phyloP scores from a whole-genome alignment of 768 basidiomycete genomes.

The Baorangia bicolor region DNA sequence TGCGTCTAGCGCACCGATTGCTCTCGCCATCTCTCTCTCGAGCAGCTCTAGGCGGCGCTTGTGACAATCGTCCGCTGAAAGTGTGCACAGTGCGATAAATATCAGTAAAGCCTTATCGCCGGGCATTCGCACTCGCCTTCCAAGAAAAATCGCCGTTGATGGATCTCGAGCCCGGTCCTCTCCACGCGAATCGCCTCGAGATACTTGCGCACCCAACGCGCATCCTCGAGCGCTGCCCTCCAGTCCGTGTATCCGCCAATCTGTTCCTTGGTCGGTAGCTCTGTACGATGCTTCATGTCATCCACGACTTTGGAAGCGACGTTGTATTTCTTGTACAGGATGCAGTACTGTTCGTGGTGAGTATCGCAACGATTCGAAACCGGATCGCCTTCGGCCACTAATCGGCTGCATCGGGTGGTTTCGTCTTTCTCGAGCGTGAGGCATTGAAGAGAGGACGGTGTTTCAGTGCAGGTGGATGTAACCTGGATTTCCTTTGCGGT shows the following conservation, averaged over 20 bases:
- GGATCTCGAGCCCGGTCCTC: constrained; percentile 30
- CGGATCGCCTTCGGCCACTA: constrained; percentile 21
- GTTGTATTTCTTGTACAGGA: constrained; percentile 27
- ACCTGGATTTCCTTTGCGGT: not conserved
- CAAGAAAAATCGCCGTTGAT: constrained; percentile 32
- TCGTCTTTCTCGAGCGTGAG: constrained; percentile 27
- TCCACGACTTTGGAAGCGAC: constrained; percentile 29
- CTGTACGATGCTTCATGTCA: not conserved
- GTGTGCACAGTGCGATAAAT: not conserved
- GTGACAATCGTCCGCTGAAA: constrained; percentile 31
- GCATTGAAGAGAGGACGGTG: constrained; percentile 6
- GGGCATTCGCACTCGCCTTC: constrained; percentile 20
- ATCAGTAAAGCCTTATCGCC: not conserved
- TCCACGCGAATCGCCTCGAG: constrained; percentile 35
- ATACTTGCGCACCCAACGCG: constrained; percentile 26
- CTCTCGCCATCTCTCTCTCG: constrained; percentile 28
- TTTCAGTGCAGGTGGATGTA: not conserved
- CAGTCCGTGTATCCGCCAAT: constrained; percentile 14
- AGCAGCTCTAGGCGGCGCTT: constrained; percentile 30
- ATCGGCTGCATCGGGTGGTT: constrained; percentile 22
- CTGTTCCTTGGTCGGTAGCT: constrained; percentile 20
- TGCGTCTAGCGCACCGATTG: constrained; percentile 16
- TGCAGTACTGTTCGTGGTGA: constrained; percentile 28
- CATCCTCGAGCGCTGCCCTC: constrained; percentile 17
- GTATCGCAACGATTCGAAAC: constrained; percentile 19